Conservation (phyloP, 805 yeast species). For the Ogataea methanolica region DNA sequence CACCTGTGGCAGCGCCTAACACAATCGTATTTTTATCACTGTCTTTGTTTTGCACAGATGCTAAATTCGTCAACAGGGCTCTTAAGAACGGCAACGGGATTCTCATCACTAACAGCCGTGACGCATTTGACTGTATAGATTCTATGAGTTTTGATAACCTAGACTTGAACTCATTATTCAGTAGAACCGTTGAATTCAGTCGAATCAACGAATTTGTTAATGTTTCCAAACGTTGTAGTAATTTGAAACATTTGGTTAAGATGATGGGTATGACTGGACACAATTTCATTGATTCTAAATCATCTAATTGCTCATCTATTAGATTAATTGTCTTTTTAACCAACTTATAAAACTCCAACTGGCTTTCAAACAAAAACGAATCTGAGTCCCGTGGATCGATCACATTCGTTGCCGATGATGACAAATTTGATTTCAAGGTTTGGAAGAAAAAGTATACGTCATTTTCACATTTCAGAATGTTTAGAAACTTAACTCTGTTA, state of each 20-base stretch:
- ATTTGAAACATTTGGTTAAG: conserved; percentile 23
- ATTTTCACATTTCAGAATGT: conserved; percentile 20
- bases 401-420: background rate
- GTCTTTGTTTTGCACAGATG: background rate
- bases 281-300: conserved; percentile 21
- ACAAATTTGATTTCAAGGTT: conserved; percentile 3
- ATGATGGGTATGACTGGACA: conserved; percentile 25
- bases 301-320: conserved; percentile 29
- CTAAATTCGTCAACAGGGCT: background rate
- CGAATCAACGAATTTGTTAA: conserved; percentile 20
- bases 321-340: conserved; percentile 24
- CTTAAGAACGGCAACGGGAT: conserved; percentile 10
- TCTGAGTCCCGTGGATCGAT: conserved; percentile 15
- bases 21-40: background rate
- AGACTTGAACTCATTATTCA: conserved; percentile 19
- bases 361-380: conserved; percentile 25
- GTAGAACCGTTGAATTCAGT: conserved; percentile 15
- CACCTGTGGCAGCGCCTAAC: background rate
- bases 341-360: conserved; percentile 26
- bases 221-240: conserved; percentile 13
- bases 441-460: conserved; percentile 16
- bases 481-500: conserved; percentile 23
- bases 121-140: conserved; percentile 11
- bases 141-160: conserved; percentile 22
- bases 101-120: conserved; percentile 14